phyloP scores from a whole-genome alignment of 106 monocot genomes.

The Vanilla planifolia region DNA sequence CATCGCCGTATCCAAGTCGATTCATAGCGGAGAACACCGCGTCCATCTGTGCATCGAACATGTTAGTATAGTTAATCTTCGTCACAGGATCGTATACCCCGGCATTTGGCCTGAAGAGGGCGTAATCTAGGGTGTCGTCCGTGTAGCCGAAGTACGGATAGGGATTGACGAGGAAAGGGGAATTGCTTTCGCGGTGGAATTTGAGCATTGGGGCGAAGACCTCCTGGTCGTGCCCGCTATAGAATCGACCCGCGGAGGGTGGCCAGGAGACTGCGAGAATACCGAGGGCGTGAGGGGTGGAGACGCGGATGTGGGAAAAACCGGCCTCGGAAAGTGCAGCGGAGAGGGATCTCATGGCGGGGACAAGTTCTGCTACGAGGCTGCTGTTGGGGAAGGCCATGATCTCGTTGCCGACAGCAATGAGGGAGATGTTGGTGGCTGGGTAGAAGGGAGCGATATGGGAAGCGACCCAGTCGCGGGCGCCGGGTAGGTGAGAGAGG shows the following conservation, averaged over 20 bases:
- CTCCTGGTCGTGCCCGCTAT: constrained; percentile 37
- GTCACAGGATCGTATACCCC: constrained; percentile 55
- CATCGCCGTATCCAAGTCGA: constrained; percentile 63
- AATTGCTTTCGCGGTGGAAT: constrained; percentile 52
- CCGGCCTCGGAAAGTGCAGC: constrained; percentile 38
- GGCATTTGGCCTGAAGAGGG: constrained; percentile 61
- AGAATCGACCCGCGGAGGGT: constrained; percentile 66
- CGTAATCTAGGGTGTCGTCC: constrained; percentile 43
- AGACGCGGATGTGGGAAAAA: constrained; percentile 42
- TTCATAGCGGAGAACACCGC: constrained; percentile 69
- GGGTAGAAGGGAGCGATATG: constrained; percentile 72
- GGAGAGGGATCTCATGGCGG: constrained; percentile 67
- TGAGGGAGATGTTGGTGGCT: constrained; percentile 67
- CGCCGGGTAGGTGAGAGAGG: constrained; percentile 26
- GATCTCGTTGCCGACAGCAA: constrained; percentile 85
- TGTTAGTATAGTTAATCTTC: constrained; percentile 64
- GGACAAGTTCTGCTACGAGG: constrained; percentile 64
- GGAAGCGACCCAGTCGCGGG: constrained; percentile 51
- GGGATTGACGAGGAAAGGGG: constrained; percentile 78
- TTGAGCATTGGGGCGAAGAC: constrained; percentile 66
- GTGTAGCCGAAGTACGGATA: constrained; percentile 94
- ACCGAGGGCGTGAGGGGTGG: constrained; percentile 81
- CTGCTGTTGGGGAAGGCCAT: constrained; percentile 37
- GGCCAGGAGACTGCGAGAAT: constrained; percentile 60
- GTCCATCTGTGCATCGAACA: constrained; percentile 85